Evolutionary conservation across 2,329 filamentous ascomycete species (phyloP).

Genomic region (Fusarium mexicanum): DNA sequence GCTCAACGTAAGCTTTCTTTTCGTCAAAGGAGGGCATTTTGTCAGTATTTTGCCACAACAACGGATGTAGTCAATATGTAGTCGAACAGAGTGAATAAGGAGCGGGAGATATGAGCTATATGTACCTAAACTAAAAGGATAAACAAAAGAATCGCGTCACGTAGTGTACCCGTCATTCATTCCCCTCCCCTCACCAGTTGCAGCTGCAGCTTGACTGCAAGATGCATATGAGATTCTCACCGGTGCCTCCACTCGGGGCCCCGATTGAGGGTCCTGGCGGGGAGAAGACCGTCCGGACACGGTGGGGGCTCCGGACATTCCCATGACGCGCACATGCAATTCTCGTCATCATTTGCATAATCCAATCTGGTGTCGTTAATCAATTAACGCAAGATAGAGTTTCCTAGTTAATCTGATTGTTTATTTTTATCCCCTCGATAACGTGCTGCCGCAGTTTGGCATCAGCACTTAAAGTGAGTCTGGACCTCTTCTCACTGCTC

Average conservation of each 20-base stretch:
- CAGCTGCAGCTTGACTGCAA: constrained; percentile 8
- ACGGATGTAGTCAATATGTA: background rate
- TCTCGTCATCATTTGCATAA: background rate
- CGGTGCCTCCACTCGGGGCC: constrained; percentile 10
- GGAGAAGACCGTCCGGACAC: constrained; percentile 17
- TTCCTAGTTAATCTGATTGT: background rate
- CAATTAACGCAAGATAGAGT: background rate
- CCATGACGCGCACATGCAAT: constrained; percentile 38
- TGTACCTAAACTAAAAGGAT: background rate
- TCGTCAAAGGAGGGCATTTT: constrained; percentile 48
- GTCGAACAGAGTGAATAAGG: background rate
- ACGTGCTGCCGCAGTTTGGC: background rate
- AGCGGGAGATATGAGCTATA: background rate
- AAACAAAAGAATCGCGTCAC: constrained; percentile 28
- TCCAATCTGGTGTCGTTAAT: background rate
- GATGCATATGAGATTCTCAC: constrained; percentile 10
- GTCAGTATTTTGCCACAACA: background rate
- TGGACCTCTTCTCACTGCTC: background rate
- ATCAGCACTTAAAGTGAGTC: background rate
- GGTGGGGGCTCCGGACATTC: constrained; percentile 25
- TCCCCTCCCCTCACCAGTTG: background rate
- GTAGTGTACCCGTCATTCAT: constrained; percentile 38
- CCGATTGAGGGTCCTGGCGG: constrained; percentile 12
- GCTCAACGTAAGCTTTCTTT: constrained; percentile 53
- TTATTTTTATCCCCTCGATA: background rate